Evolutionary conservation across 2,329 filamentous ascomycete genomes (phyloP), one percentile per base, ranked within the genome.

Genomic region (Colletotrichum endophyticum): DNA sequence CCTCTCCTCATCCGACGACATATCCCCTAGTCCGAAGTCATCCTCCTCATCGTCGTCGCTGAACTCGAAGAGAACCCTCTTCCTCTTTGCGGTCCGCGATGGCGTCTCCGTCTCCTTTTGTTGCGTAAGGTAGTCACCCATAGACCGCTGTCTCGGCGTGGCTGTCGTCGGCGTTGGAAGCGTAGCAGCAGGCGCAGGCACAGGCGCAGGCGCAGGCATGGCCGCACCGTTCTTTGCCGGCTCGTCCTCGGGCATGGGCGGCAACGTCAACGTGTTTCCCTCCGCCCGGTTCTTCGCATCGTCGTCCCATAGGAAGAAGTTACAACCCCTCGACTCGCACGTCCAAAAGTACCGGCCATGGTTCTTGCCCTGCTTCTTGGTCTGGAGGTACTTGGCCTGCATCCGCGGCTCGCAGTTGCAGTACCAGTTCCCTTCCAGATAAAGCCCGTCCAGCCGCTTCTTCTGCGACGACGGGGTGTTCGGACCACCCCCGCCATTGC

Each of bases 221-320:
- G 36, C 63, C 27, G 6, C 34, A n/a, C 32, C 34, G 27, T 49
- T 59, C 32, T 63, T 63, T 22, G 30, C 12, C 13, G 30, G 15
- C 7, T 57, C 32, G 12, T 70, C 67, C 25, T 61, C 67, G 39
- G 73, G 73, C 73, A 76, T 73, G 34, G 70, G 64, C 57, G 73
- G 73, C 44, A 76, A 22, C 27, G 44, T 76, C 73, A 73, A n/a
- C 12, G 70, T 76, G 27, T 61, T 25, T 12, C 28, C 70, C 19
- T 44, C 64, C n/a, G 70, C 70, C 32, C 73, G 34, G 15, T 73
- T 69, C 39, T 79, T 76, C 12, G 87, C 86, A 2, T 83, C 81
- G 9, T 88, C 84, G n/a, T 83, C 82, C 84, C 85, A 89, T 27
- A 89, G 78, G 74, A 88, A 90, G 79, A 89, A 88, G 8, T 79